A percentile compares a stretch with the other conserved stretches of the same genome.
These are phyloP conservation scores for Aspergillus carbonarius DNA, from an alignment of 2,329 filamentous ascomycete species.

Conservation along the genomic window DNA sequence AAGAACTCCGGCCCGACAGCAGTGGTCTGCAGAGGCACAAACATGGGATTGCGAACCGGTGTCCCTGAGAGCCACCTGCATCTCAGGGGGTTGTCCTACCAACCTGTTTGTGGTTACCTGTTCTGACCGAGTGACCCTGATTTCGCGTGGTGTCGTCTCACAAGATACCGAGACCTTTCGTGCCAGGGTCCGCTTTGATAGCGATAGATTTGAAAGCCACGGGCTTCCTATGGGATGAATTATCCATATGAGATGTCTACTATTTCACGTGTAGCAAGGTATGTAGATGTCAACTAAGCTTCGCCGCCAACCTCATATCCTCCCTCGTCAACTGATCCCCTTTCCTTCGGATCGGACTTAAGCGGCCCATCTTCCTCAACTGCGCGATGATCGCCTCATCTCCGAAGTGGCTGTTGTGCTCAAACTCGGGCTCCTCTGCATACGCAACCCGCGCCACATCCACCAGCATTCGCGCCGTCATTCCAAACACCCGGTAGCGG, in stretches of 20 bases:
- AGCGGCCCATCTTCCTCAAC: slow-evolving; percentile 56
- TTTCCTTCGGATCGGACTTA: slow-evolving; percentile 52
- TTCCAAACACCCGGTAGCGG: slow-evolving; percentile 85
- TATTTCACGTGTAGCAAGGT: not conserved
- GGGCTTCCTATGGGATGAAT: not conserved
- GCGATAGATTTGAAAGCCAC: not conserved
- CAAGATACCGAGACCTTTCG: not conserved
- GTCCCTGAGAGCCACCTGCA: not conserved
- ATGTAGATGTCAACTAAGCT: slow-evolving; percentile 10
- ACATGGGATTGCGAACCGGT: not conserved
- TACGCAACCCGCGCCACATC: slow-evolving; percentile 86
- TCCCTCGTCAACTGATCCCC: slow-evolving; percentile 55
- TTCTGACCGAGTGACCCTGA: not conserved
- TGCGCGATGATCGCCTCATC: slow-evolving; percentile 65
- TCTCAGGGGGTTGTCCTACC: not conserved
- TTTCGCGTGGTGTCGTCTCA: not conserved
- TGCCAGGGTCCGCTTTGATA: not conserved
- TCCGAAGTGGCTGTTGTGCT: slow-evolving; percentile 64
- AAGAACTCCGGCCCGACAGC: not conserved
- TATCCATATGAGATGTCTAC: not conserved
- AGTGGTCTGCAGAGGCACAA: not conserved
- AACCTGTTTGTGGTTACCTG: not conserved
- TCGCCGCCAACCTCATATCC: slow-evolving; percentile 49
- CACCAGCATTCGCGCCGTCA: slow-evolving; percentile 88
- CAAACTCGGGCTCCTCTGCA: slow-evolving; percentile 77